Evolutionary conservation across 2,329 filamentous ascomycete genomes (phyloP), one percentile per base, ranked within the genome.

Genomic region (Orbilia blumenaviensis): DNA sequence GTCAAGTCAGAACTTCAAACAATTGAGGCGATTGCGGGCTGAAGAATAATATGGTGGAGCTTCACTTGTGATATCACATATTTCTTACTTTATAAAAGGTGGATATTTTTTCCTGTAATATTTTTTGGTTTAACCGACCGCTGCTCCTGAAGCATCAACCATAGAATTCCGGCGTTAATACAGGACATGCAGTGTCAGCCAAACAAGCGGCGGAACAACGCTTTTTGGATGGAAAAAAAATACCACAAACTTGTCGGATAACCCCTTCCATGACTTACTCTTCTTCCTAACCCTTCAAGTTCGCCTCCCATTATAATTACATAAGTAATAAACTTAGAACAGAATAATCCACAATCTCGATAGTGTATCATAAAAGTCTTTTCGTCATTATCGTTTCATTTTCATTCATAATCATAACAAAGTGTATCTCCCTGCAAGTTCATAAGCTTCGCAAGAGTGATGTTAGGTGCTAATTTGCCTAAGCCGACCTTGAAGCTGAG

Each of bases 401-500:
- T 38, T 46, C 56, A 32, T 29, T 63, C 60, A 66, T 80, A 80
- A 12, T 78, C 73, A 54, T 80, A 80, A 56, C 79, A 80, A 9
- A 79, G 58, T 8, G 64, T 50, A 21, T 75, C 69, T 9, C 60
- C 81, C 12, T 74, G 63, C 8, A 78, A 80, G 69, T 83, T 72
- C 78, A 83, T 77, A 27, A 83, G 66, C 1, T 82, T 74, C n/a
- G 76, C 73, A 16, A 83, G 66, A 25, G 78, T 81, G 1, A 78
- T 79, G 54, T 79, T 81, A 1, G 78, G 72, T 0, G 81, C 81
- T 52, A 82, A 64, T 7, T 72, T 78, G 0, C 81, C 81, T 36
- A 83, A 78, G 27, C 81, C 79, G 36, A 83, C 69, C 50, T 79
- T 46, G 38, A 82, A 82, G 32, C 79, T 80, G 2, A 83, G 78